Evolutionary conservation across 768 basidiomycete genomes (phyloP), one percentile per base, ranked within the genome.

Genomic region (Serendipita sp.): DNA sequence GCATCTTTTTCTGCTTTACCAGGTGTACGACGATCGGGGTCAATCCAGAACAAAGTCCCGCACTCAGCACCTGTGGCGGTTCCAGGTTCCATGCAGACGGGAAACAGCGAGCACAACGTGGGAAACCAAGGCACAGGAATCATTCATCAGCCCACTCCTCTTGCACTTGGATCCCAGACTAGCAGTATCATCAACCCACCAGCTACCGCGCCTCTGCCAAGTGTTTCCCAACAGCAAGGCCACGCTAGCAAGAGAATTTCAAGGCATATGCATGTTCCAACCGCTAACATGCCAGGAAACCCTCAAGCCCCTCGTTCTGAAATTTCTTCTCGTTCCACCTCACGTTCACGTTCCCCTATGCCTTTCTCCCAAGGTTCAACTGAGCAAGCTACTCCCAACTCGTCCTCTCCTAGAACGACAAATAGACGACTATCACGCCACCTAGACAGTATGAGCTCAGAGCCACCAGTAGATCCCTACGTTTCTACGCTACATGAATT

Each of bases 281-380:
- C 66, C 15, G 62, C 63, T 28, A 11, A 54, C 30, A 13, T 30
- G 11, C 53, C 11, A 16, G 30, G 10, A 13, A 11, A 54, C 32
- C 53, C 53, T 13, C 53, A 54, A 32, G 79, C 84, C 18, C 77
- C 83, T 58, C 84, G 77, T 64, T 92, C 91, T 64, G 85, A 83
- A 35, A 85, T 87, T 68, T 89, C 86, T 71, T 98, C 95, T 24
- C 88, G 95, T 38, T 96, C 93, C 7, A 92, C 89, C 18, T 97
- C 95, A 64, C 86, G 94, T 53, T 98, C 95, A 3, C 83, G 93
- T 46, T 97, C 96, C 0, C 94, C 93, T 1, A 79, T 96, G 63
- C 92, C 92, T 72, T 87, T 87, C 68, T 80, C 84, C 3, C 83
- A 86, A 62, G 18, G 62, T 34, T 15, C 67, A 28, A 75, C 81